A percentile compares a stretch with the other conserved stretches of the same genome.
These are phyloP conservation scores for Thalia dealbata DNA, from an alignment of 176 grass and related monocot species.

Conservation along the genomic window DNA sequence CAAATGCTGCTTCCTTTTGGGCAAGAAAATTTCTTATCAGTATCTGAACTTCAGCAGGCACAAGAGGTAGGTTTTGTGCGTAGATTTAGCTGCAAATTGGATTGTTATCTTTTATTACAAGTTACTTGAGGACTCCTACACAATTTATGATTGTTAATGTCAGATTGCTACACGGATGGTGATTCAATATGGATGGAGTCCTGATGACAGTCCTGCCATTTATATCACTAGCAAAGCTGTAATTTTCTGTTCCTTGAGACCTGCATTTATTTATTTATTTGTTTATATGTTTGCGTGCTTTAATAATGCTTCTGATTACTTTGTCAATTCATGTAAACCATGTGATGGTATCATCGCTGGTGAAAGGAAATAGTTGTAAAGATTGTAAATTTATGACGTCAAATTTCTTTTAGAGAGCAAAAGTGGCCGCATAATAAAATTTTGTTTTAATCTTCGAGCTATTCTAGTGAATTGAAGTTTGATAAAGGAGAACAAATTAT, in stretches of 20 bases:
- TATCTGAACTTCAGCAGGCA: conserved; percentile 29
- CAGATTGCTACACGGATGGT: conserved; percentile 35
- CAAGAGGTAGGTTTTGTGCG: conserved; percentile 21
- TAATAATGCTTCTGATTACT: not conserved
- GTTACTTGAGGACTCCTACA: not conserved
- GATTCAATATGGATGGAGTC: conserved; percentile 36
- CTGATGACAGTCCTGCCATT: conserved; percentile 32
- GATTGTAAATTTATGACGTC: not conserved
- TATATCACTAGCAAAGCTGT: conserved; percentile 32
- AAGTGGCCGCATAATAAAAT: too few relatives aligned
- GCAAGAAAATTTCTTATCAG: conserved; percentile 33
- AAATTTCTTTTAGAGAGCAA: not conserved
- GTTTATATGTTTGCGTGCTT: not conserved
- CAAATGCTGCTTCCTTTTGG: conserved; percentile 31
- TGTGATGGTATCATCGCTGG: not conserved
- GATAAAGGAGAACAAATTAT: too few relatives aligned
- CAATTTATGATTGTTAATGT: not conserved
- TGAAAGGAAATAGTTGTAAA: not conserved
- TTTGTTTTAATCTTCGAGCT: too few relatives aligned
- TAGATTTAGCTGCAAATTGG: not conserved
- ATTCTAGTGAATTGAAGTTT: too few relatives aligned
- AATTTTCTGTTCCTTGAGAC: not conserved
- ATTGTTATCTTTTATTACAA: not conserved
- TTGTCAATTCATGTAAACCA: not conserved
- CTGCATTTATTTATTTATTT: not conserved